Evolutionary conservation across 768 basidiomycete genomes (phyloP).

Genomic region (Vararia minispora): DNA sequence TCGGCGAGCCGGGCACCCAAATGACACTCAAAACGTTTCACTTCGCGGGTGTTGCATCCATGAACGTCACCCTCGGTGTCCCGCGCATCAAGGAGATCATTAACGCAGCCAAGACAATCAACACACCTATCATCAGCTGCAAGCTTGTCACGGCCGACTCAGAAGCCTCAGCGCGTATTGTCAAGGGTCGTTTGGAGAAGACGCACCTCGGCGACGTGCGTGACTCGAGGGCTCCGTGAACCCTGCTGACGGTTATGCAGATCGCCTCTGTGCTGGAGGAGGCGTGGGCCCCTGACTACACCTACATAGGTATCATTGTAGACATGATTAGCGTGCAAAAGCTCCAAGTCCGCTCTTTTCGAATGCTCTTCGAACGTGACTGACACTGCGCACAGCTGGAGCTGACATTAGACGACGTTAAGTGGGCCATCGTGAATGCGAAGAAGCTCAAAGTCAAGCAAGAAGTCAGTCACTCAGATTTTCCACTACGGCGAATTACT

Average conservation of each 20-base stretch:
- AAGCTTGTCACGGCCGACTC: conserved; percentile 76
- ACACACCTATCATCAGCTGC: conserved; percentile 97
- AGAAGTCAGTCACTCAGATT: conserved; percentile 36
- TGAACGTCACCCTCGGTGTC: conserved; percentile 99
- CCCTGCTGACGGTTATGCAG: conserved; percentile 27
- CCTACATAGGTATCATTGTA: conserved; percentile 87
- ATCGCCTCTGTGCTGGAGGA: conserved; percentile 90
- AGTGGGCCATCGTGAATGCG: conserved; percentile 77
- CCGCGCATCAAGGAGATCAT: conserved; percentile 99
- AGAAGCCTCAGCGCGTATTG: conserved; percentile 94
- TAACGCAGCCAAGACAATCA: conserved; percentile 95
- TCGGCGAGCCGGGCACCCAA: conserved; percentile 98
- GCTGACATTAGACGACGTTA: conserved; percentile 84
- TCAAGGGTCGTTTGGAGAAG: conserved; percentile 93
- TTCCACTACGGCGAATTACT: neutral
- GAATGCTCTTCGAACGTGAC: neutral
- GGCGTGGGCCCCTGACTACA: conserved; percentile 88
- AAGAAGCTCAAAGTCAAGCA: conserved; percentile 92
- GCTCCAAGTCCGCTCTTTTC: conserved; percentile 50
- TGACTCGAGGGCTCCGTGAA: conserved; percentile 1
- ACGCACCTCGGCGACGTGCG: conserved; percentile 87
- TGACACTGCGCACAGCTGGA: conserved; percentile 50
- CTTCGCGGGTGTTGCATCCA: conserved; percentile 98
- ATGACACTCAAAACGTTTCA: conserved; percentile 99
- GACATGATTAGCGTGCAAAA: conserved; percentile 82